These are phyloP conservation scores for Penicillium diatomitis DNA, from an alignment of 495 filamentous ascomycete species.

Conservation along the genomic window DNA sequence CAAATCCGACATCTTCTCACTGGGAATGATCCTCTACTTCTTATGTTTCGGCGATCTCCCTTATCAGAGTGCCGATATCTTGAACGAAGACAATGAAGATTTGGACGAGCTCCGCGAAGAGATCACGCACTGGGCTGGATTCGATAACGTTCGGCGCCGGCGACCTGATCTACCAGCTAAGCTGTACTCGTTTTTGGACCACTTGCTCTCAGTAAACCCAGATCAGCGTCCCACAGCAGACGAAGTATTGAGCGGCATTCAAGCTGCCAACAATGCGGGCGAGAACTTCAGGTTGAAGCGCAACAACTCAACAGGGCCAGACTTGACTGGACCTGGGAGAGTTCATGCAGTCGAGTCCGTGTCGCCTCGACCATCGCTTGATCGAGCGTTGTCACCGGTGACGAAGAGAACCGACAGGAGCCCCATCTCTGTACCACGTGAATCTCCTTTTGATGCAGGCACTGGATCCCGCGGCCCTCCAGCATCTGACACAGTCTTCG, in stretches of 20 bases:
- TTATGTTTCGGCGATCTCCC: slow-evolving; percentile 89
- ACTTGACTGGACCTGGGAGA: slow-evolving; percentile 47
- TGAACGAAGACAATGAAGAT: slow-evolving; percentile 85
- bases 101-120: slow-evolving; percentile 81
- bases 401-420: slow-evolving; percentile 18
- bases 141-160: slow-evolving; percentile 62
- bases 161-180: slow-evolving; percentile 78
- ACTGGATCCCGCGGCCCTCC: slow-evolving; percentile 13
- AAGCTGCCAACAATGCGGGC: slow-evolving; percentile 54
- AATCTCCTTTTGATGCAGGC: slow-evolving; percentile 24
- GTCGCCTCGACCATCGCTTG: slow-evolving; percentile 7
- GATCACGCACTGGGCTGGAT: slow-evolving; percentile 79
- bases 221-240: slow-evolving; percentile 70
- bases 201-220: slow-evolving; percentile 71
- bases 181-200: slow-evolving; percentile 75
- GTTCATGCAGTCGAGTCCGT: slow-evolving; percentile 49
- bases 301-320: slow-evolving; percentile 34
- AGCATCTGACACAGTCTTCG: slow-evolving; percentile 7
- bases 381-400: slow-evolving; percentile 24
- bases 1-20: slow-evolving; percentile 92
- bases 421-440: slow-evolving; percentile 19
- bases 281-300: slow-evolving; percentile 43
- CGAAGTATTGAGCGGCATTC: slow-evolving; percentile 77
- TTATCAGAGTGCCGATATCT: slow-evolving; percentile 69
- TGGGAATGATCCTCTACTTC: slow-evolving; percentile 98